Conservation (phyloP, 2,329 filamentous ascomycete genomes). For the Anthostomella pinea region DNA sequence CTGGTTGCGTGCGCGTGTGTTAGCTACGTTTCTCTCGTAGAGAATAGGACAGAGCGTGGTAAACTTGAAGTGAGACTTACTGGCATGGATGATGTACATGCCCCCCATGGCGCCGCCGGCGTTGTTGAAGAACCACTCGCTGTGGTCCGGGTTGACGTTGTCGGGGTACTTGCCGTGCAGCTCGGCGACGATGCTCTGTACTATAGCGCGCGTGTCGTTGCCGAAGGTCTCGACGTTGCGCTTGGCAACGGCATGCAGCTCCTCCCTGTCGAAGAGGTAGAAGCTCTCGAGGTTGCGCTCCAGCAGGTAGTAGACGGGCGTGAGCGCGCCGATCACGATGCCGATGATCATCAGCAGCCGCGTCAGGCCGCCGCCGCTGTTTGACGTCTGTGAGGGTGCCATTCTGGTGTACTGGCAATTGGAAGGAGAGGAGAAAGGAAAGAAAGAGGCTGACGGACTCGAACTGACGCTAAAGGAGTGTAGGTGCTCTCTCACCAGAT, state of each 20-base stretch:
- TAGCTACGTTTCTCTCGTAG: not conserved
- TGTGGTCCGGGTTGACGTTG: conserved; percentile 59
- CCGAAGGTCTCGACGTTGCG: conserved; percentile 66
- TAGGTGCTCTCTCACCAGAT: no score
- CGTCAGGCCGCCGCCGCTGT: conserved; percentile 22
- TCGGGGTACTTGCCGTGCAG: conserved; percentile 51
- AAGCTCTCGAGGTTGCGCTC: conserved; percentile 61
- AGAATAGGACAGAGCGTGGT: no score
- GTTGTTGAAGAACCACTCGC: conserved; percentile 88
- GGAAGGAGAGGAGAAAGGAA: no score
- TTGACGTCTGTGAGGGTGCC: conserved; percentile 4
- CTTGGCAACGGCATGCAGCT: conserved; percentile 67
- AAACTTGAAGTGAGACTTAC: conserved; percentile 50
- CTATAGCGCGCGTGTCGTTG: conserved; percentile 69
- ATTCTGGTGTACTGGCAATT: conserved; percentile 3
- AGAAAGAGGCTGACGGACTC: no score
- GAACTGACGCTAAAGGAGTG: no score
- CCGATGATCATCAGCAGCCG: conserved; percentile 49
- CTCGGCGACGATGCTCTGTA: conserved; percentile 67
- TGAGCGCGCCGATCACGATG: conserved; percentile 52
- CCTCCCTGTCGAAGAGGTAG: conserved; percentile 71
- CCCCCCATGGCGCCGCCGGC: conserved; percentile 87
- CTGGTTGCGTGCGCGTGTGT: conserved; percentile 30
- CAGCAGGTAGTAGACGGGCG: conserved; percentile 51
- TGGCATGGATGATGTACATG: conserved; percentile 88